Conservation (phyloP, 2,329 filamentous ascomycete genomes). For the Microcera coccophila region DNA sequence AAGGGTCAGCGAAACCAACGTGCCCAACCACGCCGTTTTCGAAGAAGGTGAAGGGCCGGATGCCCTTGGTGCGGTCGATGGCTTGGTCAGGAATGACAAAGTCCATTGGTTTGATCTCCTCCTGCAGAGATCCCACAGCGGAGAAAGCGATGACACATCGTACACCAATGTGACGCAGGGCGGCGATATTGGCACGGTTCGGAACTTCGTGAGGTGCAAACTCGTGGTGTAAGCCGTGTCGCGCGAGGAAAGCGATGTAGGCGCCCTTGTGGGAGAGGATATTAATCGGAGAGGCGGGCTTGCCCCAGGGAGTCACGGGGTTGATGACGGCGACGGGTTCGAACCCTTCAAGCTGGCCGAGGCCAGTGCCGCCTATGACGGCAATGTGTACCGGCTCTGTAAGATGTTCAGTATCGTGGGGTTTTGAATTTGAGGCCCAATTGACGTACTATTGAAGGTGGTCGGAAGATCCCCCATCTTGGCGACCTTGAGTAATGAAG, state of each 20-base stretch:
- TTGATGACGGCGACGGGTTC: conserved; percentile 75
- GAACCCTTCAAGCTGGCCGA: conserved; percentile 83
- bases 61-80: conserved; percentile 94
- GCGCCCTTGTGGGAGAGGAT: conserved; percentile 84
- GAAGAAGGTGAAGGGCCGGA: conserved; percentile 94
- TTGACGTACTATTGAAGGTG: conserved; percentile 54
- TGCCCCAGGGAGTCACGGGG: conserved; percentile 82
- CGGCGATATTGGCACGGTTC: conserved; percentile 93
- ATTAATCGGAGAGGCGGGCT: conserved; percentile 69
- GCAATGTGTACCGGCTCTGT: conserved; percentile 73
- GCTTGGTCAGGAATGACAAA: conserved; percentile 96
- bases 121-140: conserved; percentile 86
- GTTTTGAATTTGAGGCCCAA: conserved; percentile 1
- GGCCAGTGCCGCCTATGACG: conserved; percentile 89
- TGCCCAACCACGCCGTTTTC: conserved; percentile 88
- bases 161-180: conserved; percentile 85
- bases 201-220: conserved; percentile 93
- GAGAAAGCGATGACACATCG: conserved; percentile 91
- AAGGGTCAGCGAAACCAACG: conserved; percentile 93
- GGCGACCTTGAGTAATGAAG: conserved; percentile 2
- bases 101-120: conserved; percentile 91
- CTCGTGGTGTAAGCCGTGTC: conserved; percentile 86
- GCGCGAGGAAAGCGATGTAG: conserved; percentile 87
- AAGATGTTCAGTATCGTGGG: conserved; percentile 13
- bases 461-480: conserved; percentile 53